These are phyloP conservation scores for Eleusine coracana DNA, from an alignment of 176 grass and related monocot species.

Conservation along the genomic window DNA sequence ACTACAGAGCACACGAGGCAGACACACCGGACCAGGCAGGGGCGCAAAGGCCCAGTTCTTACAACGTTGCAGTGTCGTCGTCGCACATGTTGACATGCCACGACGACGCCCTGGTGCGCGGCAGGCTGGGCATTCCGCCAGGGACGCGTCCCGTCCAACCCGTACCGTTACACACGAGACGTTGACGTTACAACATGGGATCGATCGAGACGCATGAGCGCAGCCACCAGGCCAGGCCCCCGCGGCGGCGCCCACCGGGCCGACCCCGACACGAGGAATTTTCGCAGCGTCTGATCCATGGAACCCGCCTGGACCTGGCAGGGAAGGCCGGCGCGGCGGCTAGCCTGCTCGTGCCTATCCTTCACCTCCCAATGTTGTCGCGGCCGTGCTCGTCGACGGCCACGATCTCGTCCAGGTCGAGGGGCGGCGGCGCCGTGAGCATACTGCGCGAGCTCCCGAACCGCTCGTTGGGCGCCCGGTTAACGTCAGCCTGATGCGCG, in stretches of 20 bases:
- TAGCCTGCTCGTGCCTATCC: neutral
- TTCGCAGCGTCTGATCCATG: conserved; percentile 11
- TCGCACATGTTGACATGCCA: conserved; percentile 32
- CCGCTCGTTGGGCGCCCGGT: neutral
- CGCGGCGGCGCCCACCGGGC: too few relatives aligned
- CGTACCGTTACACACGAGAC: conserved; percentile 36
- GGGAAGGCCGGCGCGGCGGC: conserved; percentile 17
- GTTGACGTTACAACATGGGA: conserved; percentile 35
- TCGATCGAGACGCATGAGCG: neutral
- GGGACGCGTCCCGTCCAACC: conserved; percentile 24
- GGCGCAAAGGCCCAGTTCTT: neutral
- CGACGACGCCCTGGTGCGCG: conserved; percentile 1
- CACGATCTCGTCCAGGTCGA: conserved; percentile 36
- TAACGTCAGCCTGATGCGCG: neutral
- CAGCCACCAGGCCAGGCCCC: too few relatives aligned
- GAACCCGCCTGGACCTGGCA: neutral
- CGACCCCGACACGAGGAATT: conserved; percentile 38
- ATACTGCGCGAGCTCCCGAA: neutral
- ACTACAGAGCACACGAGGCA: neutral
- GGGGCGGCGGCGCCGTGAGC: neutral
- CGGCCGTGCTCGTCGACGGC: neutral
- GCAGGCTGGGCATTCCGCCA: neutral
- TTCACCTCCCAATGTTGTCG: neutral
- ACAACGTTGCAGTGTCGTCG: neutral
- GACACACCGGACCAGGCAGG: neutral